A percentile compares a stretch with the other conserved stretches of the same genome.
Evolutionary conservation across 2,329 filamentous ascomycete genomes (phyloP).

Genomic region (Epichloe amarillans): DNA sequence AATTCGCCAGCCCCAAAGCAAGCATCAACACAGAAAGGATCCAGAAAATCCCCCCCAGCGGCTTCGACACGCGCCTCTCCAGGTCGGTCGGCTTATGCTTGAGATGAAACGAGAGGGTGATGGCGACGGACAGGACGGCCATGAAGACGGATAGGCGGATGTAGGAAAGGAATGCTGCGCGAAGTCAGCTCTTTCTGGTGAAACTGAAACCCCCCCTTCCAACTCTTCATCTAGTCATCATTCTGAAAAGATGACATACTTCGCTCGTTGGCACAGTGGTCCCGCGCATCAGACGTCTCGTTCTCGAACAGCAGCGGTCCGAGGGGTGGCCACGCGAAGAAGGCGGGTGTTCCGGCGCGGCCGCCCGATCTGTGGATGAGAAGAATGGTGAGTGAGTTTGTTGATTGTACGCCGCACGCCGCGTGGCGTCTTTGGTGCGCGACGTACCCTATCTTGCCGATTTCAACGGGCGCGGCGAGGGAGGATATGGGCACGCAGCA

Average conservation of each 20-base stretch:
- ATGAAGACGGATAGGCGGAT: conserved; percentile 82
- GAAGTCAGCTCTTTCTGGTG: neutral
- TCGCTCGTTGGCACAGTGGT: conserved; percentile 69
- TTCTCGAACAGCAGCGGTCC: conserved; percentile 64
- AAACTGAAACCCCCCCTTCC: too few species aligned
- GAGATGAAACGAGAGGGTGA: conserved; percentile 86
- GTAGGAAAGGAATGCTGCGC: conserved; percentile 69
- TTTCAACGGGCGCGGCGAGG: conserved; percentile 30
- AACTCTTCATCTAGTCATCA: too few species aligned
- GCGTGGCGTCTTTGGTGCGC: too few species aligned
- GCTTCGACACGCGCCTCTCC: conserved; percentile 66
- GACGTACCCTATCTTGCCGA: conserved; percentile 26
- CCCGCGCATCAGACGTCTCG: conserved; percentile 57
- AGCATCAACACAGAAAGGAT: conserved; percentile 64
- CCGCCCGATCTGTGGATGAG: neutral
- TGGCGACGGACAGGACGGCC: conserved; percentile 77
- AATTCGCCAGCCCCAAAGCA: conserved; percentile 67
- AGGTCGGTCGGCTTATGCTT: conserved; percentile 54
- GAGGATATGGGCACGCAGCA: conserved; percentile 25
- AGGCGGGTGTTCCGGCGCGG: conserved; percentile 25
- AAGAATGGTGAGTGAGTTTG: too few species aligned
- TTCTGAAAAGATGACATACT: conserved; percentile 27
- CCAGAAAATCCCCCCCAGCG: conserved; percentile 85
- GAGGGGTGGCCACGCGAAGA: conserved; percentile 48
- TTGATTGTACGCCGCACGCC: too few species aligned